phyloP scores from a whole-genome alignment of 2,329 filamentous ascomycete species.

The Pseudogymnoascus sp. region DNA sequence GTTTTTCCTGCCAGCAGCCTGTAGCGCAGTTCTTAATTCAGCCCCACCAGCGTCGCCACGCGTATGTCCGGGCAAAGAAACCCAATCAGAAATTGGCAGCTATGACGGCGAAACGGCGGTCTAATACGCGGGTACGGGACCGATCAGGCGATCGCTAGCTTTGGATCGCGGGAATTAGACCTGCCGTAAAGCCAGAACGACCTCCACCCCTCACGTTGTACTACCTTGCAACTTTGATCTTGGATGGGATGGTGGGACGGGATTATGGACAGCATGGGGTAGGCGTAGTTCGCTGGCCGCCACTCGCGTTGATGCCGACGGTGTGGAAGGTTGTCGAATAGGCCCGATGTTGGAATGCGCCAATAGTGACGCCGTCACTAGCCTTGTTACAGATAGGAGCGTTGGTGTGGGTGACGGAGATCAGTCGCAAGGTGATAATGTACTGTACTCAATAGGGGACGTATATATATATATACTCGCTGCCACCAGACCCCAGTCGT shows the following conservation, averaged over 20 bases:
- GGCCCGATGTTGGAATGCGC: slow-evolving; percentile 2
- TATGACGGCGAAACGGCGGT: background rate
- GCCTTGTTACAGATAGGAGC: slow-evolving; percentile 4
- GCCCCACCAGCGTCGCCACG: background rate
- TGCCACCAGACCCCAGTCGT: background rate
- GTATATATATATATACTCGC: background rate
- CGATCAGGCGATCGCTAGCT: slow-evolving; percentile 6
- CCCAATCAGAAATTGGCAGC: background rate
- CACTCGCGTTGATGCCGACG: slow-evolving; percentile 2
- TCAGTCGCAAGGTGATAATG: background rate
- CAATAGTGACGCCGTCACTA: slow-evolving; percentile 1
- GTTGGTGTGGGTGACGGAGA: slow-evolving; percentile 4
- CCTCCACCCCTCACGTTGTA: background rate
- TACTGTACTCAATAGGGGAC: background rate
- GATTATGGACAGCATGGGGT: background rate
- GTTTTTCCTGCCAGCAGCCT: background rate
- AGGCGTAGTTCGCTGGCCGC: background rate
- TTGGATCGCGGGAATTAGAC: background rate
- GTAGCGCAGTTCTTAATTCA: background rate
- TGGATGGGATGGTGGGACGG: background rate
- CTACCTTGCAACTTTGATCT: background rate
- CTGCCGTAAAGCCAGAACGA: background rate
- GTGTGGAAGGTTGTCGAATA: slow-evolving; percentile 6
- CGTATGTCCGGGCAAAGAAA: background rate
- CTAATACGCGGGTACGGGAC: slow-evolving; percentile 2